These are phyloP conservation scores for Ilyonectria sp. DNA, from an alignment of 2,329 filamentous ascomycete genomes.

Conservation along the genomic window DNA sequence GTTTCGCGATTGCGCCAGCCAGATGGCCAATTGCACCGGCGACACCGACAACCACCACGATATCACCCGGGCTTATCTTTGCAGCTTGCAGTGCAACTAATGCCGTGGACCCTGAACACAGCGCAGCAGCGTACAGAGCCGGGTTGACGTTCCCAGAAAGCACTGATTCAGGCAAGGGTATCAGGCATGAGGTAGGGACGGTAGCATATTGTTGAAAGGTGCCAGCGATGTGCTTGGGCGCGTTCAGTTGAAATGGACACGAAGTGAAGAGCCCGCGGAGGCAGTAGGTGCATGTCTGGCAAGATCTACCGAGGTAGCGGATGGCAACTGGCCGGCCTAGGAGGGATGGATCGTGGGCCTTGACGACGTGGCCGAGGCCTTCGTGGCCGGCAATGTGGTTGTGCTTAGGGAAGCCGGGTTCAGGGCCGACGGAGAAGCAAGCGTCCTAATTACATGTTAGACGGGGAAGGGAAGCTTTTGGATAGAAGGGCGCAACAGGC, in stretches of 20 bases:
- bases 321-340: conserved; percentile 4
- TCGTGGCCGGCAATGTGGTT: conserved; percentile 14
- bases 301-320: conserved; percentile 7
- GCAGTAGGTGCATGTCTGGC: conserved; percentile 8
- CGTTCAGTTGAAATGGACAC: conserved; percentile 4
- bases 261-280: neutral
- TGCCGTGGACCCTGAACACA: neutral
- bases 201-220: conserved; percentile 18
- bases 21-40: conserved; percentile 8
- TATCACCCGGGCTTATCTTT: neutral
- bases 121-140: neutral
- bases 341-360: neutral
- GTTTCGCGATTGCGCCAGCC: neutral
- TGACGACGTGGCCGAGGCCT: conserved; percentile 8
- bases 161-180: neutral
- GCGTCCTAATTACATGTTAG: conserved; percentile 3
- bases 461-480: neutral
- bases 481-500: no score
- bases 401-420: neutral
- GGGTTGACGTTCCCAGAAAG: neutral
- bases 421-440: conserved; percentile 13
- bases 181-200: neutral
- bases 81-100: neutral
- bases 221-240: conserved; percentile 4
- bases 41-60: conserved; percentile 4